A percentile compares a stretch with the other conserved stretches of the same genome.
These are phyloP conservation scores for Trichoderma gracile DNA, from an alignment of 2,329 filamentous ascomycete genomes.

Conservation along the genomic window DNA sequence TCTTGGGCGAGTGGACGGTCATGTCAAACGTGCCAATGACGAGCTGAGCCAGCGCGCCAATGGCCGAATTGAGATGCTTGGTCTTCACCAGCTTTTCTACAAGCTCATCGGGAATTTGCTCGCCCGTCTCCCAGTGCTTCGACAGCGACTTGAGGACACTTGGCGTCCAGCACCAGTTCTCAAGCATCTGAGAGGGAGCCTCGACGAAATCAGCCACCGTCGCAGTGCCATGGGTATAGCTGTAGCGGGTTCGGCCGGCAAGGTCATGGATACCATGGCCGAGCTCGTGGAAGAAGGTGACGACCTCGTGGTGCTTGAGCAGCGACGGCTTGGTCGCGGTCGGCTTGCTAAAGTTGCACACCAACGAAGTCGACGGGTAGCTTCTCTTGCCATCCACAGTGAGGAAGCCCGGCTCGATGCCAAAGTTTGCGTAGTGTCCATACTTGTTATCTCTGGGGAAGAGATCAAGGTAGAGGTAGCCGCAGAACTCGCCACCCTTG, in stretches of 20 bases:
- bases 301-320: conserved; percentile 80
- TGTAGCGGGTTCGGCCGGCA: conserved; percentile 61
- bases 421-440: conserved; percentile 83
- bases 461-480: conserved; percentile 81
- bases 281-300: conserved; percentile 78
- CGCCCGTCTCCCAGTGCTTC: conserved; percentile 69
- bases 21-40: conserved; percentile 85
- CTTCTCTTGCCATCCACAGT: conserved; percentile 66
- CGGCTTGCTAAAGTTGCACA: conserved; percentile 85
- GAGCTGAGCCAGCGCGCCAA: conserved; percentile 76
- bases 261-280: conserved; percentile 72
- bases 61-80: conserved; percentile 77
- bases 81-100: conserved; percentile 73
- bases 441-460: conserved; percentile 82
- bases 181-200: conserved; percentile 71
- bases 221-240: conserved; percentile 67
- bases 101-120: conserved; percentile 72
- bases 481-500: conserved; percentile 71
- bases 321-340: conserved; percentile 74
- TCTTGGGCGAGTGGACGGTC: conserved; percentile 70
- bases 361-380: conserved; percentile 76
- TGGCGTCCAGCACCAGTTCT: conserved; percentile 75
- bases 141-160: conserved; percentile 66
- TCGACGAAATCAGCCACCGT: conserved; percentile 71
- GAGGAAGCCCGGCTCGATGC: conserved; percentile 71